Evolutionary conservation across 164 flowering plant genomes (phyloP), one percentile per base, ranked within the genome.

Genomic region (Chloranthus sessilifolius): DNA sequence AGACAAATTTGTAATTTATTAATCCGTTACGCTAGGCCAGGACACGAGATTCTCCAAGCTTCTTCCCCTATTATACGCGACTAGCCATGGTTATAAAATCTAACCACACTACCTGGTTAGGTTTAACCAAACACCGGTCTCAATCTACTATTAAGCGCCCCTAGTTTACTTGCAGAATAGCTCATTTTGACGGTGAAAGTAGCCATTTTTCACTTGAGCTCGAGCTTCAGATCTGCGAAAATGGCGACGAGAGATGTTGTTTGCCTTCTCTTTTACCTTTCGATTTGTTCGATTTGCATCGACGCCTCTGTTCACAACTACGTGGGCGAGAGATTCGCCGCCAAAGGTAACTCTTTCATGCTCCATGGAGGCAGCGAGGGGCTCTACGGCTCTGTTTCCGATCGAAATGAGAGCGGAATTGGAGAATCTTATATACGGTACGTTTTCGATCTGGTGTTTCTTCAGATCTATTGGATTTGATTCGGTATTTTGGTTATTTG

Each of bases 321-420:
- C 65, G 37, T 45, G 10, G 64, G 58, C 2, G 83, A 76, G 51
- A 74, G 53, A 36, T 86, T 92, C 59, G 63, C 58, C 5, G 58
- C 63, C 52, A 88, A 82, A 56, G 99, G 96, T 2, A 92, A 92
- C 47, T 85, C 99, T 10, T 86, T 83, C 55, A 85, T 92, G 0
- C 67, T 92, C 23, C 91, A 88, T 52, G 99, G 94, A 0, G 99
- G 99, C 2, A 94, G 95, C 55, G 99, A 89, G 55, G 97, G 99
- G 25, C 75, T 94, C 53, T 86, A 79, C 69, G 76, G 84, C 19
- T 82, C 95, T 43, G 5, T 52, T 16, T 55, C 69, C 17, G 61
- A 37, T 39, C 45, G 27, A 12, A 69, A 55, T 43, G 68, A 49
- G 22, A 52, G 59, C 50, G 61, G 71, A 19, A 59, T 40, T 27